Evolutionary conservation across 306 rosid genomes (phyloP), one percentile per base, ranked within the genome.

Genomic region (Cicer bijugum): DNA sequence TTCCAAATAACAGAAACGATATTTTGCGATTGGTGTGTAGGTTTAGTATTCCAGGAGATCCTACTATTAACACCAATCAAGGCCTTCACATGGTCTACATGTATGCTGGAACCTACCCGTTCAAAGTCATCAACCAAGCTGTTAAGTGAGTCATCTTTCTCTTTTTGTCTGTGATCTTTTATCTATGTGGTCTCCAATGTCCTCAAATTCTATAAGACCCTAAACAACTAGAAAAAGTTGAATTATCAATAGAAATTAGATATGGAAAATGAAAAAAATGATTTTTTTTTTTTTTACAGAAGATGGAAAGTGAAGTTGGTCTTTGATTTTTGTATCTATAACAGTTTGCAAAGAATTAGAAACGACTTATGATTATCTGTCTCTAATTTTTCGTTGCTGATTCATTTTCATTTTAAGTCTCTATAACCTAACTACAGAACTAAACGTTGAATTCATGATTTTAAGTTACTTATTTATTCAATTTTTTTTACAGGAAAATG

Each of bases 41-140:
- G 71, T 84, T 79, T 88, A 86, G 85, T 85, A 88, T 87, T 94
- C 92, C 90, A 94, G 98, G 98, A 72, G 98, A 94, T 71, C 72
- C 8, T 64, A 74, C 77, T 74, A 88, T 94, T 79, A 90, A 83
- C 87, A 94, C 97, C 50, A 81, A 80, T 74, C 97, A 91, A 88
- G 98, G 98, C 53, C 89, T 83, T 84, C 84, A 81, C 85, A 78
- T 91, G 23, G 86, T 91, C 12, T 95, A 89, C 88, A 75, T 95
- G 88, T 97, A 95, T 78, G 90, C 96, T 72, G 99, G 99, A 70
- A 87, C 93, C n/a, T 75, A 91, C 75, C 97, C 99, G 37, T 95
- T 88, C 82, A 97, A 88, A 86, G 97, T 90, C 74, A 87, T 91
- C 83, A 87, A 75, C 75, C 91, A 94, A 69, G 91, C 97, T 67